Conservation (phyloP, 176 grass and related monocot genomes). For the Canna indica region DNA sequence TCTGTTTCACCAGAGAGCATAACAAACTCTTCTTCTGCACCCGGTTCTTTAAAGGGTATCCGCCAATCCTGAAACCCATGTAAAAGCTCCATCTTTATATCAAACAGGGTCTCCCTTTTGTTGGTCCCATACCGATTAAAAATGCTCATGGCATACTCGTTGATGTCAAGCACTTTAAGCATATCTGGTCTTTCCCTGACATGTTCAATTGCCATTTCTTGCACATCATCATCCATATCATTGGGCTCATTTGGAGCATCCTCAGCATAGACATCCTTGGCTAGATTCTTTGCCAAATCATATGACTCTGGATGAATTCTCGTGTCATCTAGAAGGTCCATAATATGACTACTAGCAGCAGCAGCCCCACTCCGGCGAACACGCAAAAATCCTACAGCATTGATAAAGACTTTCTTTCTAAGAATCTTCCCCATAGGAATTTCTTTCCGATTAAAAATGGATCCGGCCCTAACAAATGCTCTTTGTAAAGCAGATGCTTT, state of each 20-base stretch:
- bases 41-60: slow-evolving; percentile 50
- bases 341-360: slow-evolving; percentile 66
- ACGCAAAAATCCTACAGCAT: slow-evolving; percentile 75
- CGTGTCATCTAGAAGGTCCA: slow-evolving; percentile 96
- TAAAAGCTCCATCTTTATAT: slow-evolving; percentile 46
- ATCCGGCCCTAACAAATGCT: slow-evolving; percentile 81
- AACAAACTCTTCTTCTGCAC: slow-evolving; percentile 77
- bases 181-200: slow-evolving; percentile 35
- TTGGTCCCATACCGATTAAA: slow-evolving; percentile 26
- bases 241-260: slow-evolving; percentile 37
- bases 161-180: slow-evolving; percentile 33
- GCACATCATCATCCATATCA: slow-evolving; percentile 88
- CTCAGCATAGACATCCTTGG: slow-evolving; percentile 65
- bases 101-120: slow-evolving; percentile 48
- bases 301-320: slow-evolving; percentile 99
- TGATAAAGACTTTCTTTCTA: slow-evolving; percentile 91
- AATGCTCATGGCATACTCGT: slow-evolving; percentile 59
- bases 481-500: slow-evolving; percentile 90
- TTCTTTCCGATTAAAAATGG: slow-evolving; percentile 85
- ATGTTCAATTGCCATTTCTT: slow-evolving; percentile 82
- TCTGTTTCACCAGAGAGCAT: slow-evolving; percentile 97
- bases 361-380: slow-evolving; percentile 73
- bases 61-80: slow-evolving; percentile 65
- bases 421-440: slow-evolving; percentile 60
- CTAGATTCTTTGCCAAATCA: slow-evolving; percentile 68